Evolutionary conservation across 2,329 filamentous ascomycete species (phyloP).

Genomic region (Aspergillus hortae): DNA sequence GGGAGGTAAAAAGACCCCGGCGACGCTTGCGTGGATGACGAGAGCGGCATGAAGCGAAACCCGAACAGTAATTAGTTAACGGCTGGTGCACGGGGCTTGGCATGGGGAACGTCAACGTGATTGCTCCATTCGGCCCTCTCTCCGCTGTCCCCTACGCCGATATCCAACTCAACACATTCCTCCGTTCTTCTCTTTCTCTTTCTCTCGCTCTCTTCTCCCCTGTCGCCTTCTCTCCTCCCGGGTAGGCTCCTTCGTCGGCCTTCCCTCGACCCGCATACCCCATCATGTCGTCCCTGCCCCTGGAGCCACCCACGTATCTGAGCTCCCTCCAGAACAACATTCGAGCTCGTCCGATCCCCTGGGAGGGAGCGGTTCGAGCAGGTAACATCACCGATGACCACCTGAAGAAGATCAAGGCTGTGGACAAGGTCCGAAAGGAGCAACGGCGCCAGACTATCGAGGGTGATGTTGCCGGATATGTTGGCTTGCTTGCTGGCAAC

Average conservation of each 20-base stretch:
- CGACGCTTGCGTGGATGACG: conserved; percentile 19
- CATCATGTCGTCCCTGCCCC: conserved; percentile 62
- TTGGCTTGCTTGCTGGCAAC: conserved; percentile 71
- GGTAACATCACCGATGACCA: conserved; percentile 93
- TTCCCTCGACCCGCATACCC: conserved; percentile 3
- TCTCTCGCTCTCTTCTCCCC: conserved; percentile 6
- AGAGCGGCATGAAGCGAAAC: conserved; percentile 8
- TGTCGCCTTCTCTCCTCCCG: conserved; percentile 5
- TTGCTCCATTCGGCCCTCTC: conserved; percentile 5
- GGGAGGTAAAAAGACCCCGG: not conserved
- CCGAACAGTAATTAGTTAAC: not conserved
- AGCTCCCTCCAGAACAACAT: conserved; percentile 94
- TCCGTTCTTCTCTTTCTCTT: conserved; percentile 6
- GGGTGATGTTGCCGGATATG: conserved; percentile 74
- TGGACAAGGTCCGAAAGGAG: conserved; percentile 94
- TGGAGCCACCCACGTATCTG: conserved; percentile 86
- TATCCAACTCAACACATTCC: not conserved
- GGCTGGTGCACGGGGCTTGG: conserved; percentile 13
- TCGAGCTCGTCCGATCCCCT: conserved; percentile 89
- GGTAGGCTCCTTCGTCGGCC: conserved; percentile 8
- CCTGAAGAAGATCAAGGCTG: conserved; percentile 90
- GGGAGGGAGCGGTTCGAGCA: conserved; percentile 92
- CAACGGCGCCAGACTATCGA: conserved; percentile 81
- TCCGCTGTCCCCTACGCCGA: conserved; percentile 6
- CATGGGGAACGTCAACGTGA: conserved; percentile 10